These are phyloP conservation scores for Vachellia collinsii DNA, from an alignment of 306 rosid genomes.

Conservation along the genomic window DNA sequence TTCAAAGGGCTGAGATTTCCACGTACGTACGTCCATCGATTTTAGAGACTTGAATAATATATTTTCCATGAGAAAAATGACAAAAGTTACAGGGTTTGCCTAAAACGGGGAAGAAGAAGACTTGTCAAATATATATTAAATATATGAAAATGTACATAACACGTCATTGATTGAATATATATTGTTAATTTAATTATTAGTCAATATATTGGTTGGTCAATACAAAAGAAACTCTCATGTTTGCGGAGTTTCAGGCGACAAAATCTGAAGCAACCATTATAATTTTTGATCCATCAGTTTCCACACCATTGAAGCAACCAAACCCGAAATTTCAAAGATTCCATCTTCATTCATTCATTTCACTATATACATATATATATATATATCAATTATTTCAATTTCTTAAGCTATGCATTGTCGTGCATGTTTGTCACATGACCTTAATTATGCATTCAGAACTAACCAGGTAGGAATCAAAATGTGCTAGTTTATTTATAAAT, in stretches of 20 bases:
- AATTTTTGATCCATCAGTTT: neutral
- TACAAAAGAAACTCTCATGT: conserved; percentile 14
- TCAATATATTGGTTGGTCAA: no score
- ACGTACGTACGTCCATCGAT: no score
- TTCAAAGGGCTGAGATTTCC: no score
- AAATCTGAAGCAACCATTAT: neutral
- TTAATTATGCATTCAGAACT: neutral
- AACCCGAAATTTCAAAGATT: neutral
- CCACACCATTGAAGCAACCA: conserved; percentile 32
- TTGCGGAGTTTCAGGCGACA: conserved; percentile 36
- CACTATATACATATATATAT: neutral
- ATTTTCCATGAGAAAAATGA: no score
- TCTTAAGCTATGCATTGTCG: neutral
- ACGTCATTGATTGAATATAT: no score
- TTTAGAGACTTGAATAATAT: no score
- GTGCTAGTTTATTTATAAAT: neutral
- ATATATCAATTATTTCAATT: neutral
- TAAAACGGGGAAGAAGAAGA: no score
- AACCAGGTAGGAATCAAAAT: neutral
- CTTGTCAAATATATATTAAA: no score
- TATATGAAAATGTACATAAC: no score
- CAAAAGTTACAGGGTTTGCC: no score
- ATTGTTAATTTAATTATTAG: no score
- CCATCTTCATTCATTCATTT: neutral
- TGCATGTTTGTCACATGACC: conserved; percentile 13